These are phyloP conservation scores for Saxispiralis lemnorum DNA, from an alignment of 495 filamentous ascomycete species.

Conservation along the genomic window DNA sequence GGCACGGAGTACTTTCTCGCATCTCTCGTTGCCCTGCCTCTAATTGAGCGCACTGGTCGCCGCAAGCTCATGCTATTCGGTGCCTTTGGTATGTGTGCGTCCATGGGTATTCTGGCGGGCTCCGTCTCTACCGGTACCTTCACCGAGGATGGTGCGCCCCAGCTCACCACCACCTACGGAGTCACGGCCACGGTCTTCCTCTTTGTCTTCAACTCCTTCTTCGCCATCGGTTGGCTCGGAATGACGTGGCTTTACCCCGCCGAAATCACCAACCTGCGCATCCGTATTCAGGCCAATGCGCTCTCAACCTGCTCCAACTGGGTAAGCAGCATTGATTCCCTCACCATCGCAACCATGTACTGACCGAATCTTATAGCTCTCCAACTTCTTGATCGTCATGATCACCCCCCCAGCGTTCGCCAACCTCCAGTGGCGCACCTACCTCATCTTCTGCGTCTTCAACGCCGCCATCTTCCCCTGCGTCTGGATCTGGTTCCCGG, in stretches of 20 bases:
- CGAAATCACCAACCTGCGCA: slow-evolving; percentile 35
- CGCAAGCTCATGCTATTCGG: slow-evolving; percentile 35
- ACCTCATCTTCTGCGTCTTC: slow-evolving; percentile 29
- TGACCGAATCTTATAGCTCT: slow-evolving; percentile 7
- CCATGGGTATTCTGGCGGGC: slow-evolving; percentile 31
- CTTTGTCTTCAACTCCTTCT: slow-evolving; percentile 44
- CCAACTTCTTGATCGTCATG: slow-evolving; percentile 20
- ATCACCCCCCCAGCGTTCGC: slow-evolving; percentile 18
- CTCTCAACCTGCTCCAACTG: slow-evolving; percentile 26
- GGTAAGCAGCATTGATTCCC: no score
- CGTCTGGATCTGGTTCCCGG: slow-evolving; percentile 21
- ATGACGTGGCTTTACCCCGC: slow-evolving; percentile 39
- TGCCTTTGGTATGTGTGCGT: slow-evolving; percentile 31
- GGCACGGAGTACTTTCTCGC: slow-evolving; percentile 36
- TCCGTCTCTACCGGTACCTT: no score
- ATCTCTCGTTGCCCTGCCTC: slow-evolving; percentile 32
- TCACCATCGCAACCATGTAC: slow-evolving; percentile 12
- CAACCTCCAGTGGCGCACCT: slow-evolving; percentile 22
- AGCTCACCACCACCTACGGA: slow-evolving; percentile 16
- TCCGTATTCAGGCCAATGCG: slow-evolving; percentile 37
- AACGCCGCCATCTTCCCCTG: slow-evolving; percentile 31
- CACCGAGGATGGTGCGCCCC: no score
- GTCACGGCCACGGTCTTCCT: slow-evolving; percentile 36
- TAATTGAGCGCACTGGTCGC: slow-evolving; percentile 37
- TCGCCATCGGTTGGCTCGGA: slow-evolving; percentile 38